Conservation (phyloP, 495 filamentous ascomycete species). For the Aspergillus asperescens region DNA sequence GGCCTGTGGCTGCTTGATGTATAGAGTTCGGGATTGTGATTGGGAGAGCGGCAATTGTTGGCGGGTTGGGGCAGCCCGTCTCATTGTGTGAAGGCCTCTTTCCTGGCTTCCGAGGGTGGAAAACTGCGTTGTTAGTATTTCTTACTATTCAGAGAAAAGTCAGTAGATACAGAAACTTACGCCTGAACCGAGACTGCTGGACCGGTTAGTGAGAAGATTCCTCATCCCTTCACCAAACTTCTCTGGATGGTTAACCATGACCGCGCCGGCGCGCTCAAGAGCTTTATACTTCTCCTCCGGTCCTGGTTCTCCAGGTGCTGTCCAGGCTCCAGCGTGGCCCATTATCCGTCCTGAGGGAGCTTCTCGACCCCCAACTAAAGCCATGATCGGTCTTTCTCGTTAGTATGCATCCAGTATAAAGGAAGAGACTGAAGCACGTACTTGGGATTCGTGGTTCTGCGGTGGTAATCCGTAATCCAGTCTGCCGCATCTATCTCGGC, state of each 20-base stretch:
- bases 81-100: slow-evolving; percentile 50
- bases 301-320: slow-evolving; percentile 59
- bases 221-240: slow-evolving; percentile 73
- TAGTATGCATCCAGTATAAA: background rate
- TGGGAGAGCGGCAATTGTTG: background rate
- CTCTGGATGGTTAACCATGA: slow-evolving; percentile 74
- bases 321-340: slow-evolving; percentile 85
- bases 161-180: slow-evolving; percentile 24
- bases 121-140: slow-evolving; percentile 24
- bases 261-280: slow-evolving; percentile 64
- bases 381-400: slow-evolving; percentile 66
- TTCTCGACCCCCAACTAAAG: slow-evolving; percentile 64
- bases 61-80: slow-evolving; percentile 21
- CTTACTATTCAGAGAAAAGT: background rate
- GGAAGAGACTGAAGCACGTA: slow-evolving; percentile 38
- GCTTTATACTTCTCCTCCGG: slow-evolving; percentile 60
- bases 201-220: slow-evolving; percentile 40
- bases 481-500: slow-evolving; percentile 78
- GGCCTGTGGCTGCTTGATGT: slow-evolving; percentile 53
- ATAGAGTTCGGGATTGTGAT: slow-evolving; percentile 51
- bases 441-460: slow-evolving; percentile 59
- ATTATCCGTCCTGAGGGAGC: slow-evolving; percentile 67
- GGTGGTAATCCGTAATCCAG: slow-evolving; percentile 66
- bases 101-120: slow-evolving; percentile 26
- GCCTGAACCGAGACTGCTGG: slow-evolving; percentile 16